Evolutionary conservation across 495 filamentous ascomycete species (phyloP), one percentile per base, ranked within the genome.

Genomic region (Lineolata rhizophorae): DNA sequence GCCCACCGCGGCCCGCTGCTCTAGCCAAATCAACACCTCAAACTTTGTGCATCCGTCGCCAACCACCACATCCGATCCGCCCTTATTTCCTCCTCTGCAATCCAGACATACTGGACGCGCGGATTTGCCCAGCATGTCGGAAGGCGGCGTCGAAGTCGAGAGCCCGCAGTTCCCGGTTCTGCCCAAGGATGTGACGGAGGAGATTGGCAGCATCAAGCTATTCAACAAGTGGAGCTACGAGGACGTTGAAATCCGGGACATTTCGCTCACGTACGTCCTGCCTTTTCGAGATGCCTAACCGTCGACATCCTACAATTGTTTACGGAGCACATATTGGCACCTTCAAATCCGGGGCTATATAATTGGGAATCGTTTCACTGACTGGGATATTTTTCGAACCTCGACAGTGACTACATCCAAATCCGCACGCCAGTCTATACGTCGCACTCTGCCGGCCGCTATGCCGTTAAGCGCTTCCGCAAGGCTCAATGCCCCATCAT

Each of bases 401-500:
- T 8, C 22, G 8, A 12, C 9, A 97, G 87, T 65, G 87, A 97
- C 57, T 97, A 97, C 73, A 87, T 97, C 58, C 84, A 94, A 64
- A 93, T 95, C 70, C 84, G 87, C 45, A 69, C 78, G 37, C 90
- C 90, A 41, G 87, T 95, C 67, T 99, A 94, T 69, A 70, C 91
- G 55, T 78, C 87, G 48, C 87, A 99, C 69, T 90, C 87, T 43
- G 90, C 90, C 50, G 87, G 87, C 55, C 83, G 87, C 51, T 95
- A 94, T 66, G 87, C 87, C 55, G 72, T 76, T 60, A 99, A 99
- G 78, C 76, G 87, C 48, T 99, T 99, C 81, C 76, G 87, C 65
- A 99, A 99, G 72, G 84, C 90, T 54, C 84, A 95, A 72, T 95
- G 87, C 76, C 87, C 87, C 46, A 95, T 99, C 70, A 92, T 99